Conservation (phyloP, 2,329 filamentous ascomycete genomes). For the Penicillium occitanis region DNA sequence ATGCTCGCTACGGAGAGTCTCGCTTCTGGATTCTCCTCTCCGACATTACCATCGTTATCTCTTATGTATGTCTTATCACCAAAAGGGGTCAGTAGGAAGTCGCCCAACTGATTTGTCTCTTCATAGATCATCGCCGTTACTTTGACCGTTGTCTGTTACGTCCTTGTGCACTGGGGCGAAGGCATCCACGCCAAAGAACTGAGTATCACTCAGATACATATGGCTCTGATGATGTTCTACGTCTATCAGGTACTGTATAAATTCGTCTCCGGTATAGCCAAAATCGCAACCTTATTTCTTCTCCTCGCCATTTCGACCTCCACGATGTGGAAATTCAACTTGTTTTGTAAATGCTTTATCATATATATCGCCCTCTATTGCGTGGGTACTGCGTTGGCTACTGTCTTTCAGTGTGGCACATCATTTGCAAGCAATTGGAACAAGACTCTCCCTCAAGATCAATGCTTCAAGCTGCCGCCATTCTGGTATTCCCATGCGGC, state of each 20-base stretch:
- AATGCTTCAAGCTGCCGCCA: conserved; percentile 13
- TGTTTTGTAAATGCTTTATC: conserved; percentile 11
- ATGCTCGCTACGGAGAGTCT: conserved; percentile 7
- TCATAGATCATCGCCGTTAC: conserved; percentile 1
- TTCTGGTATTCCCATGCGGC: conserved; percentile 14
- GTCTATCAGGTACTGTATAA: conserved; percentile 15
- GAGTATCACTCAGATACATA: neutral
- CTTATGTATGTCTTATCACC: neutral
- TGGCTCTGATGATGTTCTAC: conserved; percentile 5
- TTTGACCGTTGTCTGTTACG: conserved; percentile 9
- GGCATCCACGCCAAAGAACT: conserved; percentile 11
- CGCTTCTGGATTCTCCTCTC: conserved; percentile 13
- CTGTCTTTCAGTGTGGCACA: conserved; percentile 8
- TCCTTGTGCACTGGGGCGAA: conserved; percentile 8
- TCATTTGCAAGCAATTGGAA: conserved; percentile 13
- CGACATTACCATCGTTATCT: conserved; percentile 7
- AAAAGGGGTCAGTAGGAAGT: neutral
- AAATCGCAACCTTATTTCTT: conserved; percentile 1
- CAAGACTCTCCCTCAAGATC: neutral
- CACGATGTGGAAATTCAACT: conserved; percentile 3
- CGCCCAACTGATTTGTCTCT: neutral
- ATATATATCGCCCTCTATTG: conserved; percentile 10
- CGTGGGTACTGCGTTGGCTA: neutral
- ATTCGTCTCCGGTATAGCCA: conserved; percentile 13
- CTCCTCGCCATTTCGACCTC: conserved; percentile 1